Conservation (phyloP, 2,329 filamentous ascomycete species). For the Xylariaceae sp. region DNA sequence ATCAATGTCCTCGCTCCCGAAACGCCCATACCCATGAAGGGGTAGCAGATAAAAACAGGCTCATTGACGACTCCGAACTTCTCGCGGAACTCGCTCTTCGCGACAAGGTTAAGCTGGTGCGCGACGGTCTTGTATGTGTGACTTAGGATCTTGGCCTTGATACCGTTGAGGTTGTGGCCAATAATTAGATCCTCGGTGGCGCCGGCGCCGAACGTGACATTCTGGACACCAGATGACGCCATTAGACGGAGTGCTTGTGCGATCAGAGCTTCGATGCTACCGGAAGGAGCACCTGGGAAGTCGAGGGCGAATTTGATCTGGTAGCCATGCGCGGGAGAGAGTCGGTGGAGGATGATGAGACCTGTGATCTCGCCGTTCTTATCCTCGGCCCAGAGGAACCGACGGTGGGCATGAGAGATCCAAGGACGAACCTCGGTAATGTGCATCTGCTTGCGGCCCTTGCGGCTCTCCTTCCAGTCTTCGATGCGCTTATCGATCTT, state of each 20-base stretch:
- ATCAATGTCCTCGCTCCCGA: constrained; percentile 80
- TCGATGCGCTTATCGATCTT: constrained; percentile 69
- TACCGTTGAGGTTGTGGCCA: constrained; percentile 75
- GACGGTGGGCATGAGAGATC: constrained; percentile 77
- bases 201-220: constrained; percentile 83
- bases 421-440: constrained; percentile 86
- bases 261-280: constrained; percentile 81
- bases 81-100: constrained; percentile 82
- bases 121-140: constrained; percentile 69
- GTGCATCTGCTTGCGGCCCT: constrained; percentile 79
- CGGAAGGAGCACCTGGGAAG: constrained; percentile 81
- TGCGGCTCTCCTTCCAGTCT: constrained; percentile 76
- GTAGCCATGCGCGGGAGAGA: constrained; percentile 78
- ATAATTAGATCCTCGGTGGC: constrained; percentile 70
- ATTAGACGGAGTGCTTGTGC: constrained; percentile 49
- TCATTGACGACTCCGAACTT: constrained; percentile 86
- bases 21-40: constrained; percentile 77
- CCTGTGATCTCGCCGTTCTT: constrained; percentile 68
- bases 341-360: constrained; percentile 77
- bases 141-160: constrained; percentile 75
- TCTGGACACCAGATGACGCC: constrained; percentile 54
- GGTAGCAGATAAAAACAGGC: constrained; percentile 85
- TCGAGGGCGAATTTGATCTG: constrained; percentile 96
- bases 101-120: constrained; percentile 44
- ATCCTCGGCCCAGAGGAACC: constrained; percentile 79